These are phyloP conservation scores for Cordyceps farinosa DNA, from an alignment of 2,329 filamentous ascomycete genomes.

Conservation along the genomic window DNA sequence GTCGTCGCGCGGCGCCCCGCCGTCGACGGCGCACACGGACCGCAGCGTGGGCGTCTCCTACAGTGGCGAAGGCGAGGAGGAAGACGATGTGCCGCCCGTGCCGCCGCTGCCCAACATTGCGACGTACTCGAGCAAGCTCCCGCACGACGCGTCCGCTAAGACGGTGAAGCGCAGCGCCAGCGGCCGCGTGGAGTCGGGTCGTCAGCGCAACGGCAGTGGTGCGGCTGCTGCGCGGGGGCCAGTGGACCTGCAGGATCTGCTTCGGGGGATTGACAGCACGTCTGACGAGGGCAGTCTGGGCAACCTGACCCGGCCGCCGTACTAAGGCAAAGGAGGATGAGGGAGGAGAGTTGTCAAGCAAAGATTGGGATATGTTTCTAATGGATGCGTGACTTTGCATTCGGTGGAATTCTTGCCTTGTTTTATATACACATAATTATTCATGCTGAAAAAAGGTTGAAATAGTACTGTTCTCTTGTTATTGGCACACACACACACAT, in stretches of 20 bases:
- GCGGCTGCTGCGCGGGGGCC: conserved; percentile 27
- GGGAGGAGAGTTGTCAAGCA: background rate
- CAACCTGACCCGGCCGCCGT: conserved; percentile 47
- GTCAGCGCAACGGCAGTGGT: conserved; percentile 31
- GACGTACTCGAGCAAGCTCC: conserved; percentile 25
- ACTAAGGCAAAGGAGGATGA: conserved; percentile 31
- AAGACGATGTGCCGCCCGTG: conserved; percentile 49
- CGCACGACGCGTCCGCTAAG: conserved; percentile 27
- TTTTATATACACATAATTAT: background rate
- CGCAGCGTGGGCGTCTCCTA: background rate
- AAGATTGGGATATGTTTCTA: background rate
- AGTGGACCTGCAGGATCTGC: conserved; percentile 45
- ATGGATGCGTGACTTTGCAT: background rate
- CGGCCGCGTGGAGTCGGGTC: conserved; percentile 39
- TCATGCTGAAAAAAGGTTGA: background rate
- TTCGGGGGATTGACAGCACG: conserved; percentile 49
- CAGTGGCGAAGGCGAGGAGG: conserved; percentile 28
- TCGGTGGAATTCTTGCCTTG: too few species aligned
- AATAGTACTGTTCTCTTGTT: background rate
- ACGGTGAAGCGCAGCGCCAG: conserved; percentile 35
- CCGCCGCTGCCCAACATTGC: conserved; percentile 48
- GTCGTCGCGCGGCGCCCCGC: conserved; percentile 35
- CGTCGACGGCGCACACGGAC: conserved; percentile 6
- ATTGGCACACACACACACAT: background rate
- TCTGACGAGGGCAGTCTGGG: conserved; percentile 44